These are phyloP conservation scores for Pseudogymnoascus sp. DNA, from an alignment of 2,329 filamentous ascomycete genomes.

Conservation along the genomic window DNA sequence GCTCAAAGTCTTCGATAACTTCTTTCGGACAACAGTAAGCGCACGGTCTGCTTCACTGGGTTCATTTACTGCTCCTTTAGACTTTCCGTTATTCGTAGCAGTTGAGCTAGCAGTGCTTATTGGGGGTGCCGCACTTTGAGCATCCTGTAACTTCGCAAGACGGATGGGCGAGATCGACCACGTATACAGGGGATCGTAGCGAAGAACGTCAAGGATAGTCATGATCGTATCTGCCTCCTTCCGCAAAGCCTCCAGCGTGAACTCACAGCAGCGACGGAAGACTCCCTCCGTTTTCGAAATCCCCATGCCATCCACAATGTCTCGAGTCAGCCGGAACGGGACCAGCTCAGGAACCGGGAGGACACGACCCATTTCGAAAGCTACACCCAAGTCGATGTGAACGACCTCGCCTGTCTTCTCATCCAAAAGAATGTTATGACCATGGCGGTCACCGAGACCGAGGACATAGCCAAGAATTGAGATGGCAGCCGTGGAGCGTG, in stretches of 20 bases:
- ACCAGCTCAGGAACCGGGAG: slow-evolving; percentile 91
- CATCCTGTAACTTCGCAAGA: slow-evolving; percentile 55
- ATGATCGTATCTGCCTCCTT: slow-evolving; percentile 96
- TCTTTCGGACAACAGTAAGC: slow-evolving; percentile 88
- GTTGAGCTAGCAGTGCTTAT: slow-evolving; percentile 19
- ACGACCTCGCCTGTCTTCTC: slow-evolving; percentile 84
- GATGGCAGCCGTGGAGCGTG: slow-evolving; percentile 84
- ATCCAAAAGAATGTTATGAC: slow-evolving; percentile 93
- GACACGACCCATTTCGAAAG: slow-evolving; percentile 94
- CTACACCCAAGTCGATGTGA: slow-evolving; percentile 93
- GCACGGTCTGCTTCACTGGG: slow-evolving; percentile 82
- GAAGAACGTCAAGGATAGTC: slow-evolving; percentile 93
- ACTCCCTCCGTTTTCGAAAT: slow-evolving; percentile 92
- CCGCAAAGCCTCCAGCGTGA: slow-evolving; percentile 88
- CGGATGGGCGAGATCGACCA: slow-evolving; percentile 78
- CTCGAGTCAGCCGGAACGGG: slow-evolving; percentile 86
- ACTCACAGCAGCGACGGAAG: slow-evolving; percentile 96
- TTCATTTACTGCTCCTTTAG: slow-evolving; percentile 41
- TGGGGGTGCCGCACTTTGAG: slow-evolving; percentile 37
- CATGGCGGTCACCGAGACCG: slow-evolving; percentile 87
- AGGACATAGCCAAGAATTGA: slow-evolving; percentile 91
- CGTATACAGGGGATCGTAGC: slow-evolving; percentile 94
- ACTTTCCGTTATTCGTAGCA: slow-evolving; percentile 22
- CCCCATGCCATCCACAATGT: slow-evolving; percentile 95
- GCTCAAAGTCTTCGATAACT: slow-evolving; percentile 86